A percentile compares a stretch with the other conserved stretches of the same genome.
These are phyloP conservation scores for Malassezia yamatoensis DNA, from an alignment of 1,284 basidiomycete genomes.

Conservation along the genomic window DNA sequence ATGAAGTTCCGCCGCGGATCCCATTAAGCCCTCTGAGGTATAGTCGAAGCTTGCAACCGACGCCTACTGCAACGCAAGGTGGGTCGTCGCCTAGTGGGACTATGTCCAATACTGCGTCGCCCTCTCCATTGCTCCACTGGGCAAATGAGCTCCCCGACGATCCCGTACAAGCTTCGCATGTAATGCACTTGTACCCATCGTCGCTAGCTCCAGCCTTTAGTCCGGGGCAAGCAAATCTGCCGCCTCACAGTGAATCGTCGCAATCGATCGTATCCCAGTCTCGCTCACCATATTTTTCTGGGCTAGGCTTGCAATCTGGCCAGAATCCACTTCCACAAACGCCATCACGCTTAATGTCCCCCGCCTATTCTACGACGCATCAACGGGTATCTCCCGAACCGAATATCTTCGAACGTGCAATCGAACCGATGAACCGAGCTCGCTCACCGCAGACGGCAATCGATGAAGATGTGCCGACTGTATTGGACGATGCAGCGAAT, in stretches of 20 bases:
- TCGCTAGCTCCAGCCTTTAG: constrained; percentile 30
- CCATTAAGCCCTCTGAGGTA: constrained; percentile 6
- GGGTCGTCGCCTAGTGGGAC: not conserved
- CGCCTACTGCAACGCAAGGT: not conserved
- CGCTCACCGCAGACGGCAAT: constrained; percentile 39
- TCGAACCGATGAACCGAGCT: constrained; percentile 41
- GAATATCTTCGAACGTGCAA: constrained; percentile 44
- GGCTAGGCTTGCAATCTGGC: not conserved
- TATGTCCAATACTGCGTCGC: not conserved
- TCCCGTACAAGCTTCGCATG: constrained; percentile 29
- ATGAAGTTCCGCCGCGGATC: constrained; percentile 1
- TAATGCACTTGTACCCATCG: constrained; percentile 37
- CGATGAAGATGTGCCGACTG: constrained; percentile 40
- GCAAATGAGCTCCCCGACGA: constrained; percentile 41
- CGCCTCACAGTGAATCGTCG: not conserved
- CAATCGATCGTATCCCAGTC: not conserved
- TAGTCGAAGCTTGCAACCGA: not conserved
- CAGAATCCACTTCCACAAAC: not conserved
- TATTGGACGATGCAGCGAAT: constrained; percentile 43
- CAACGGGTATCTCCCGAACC: constrained; percentile 10
- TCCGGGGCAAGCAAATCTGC: not conserved
- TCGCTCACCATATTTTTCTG: not conserved
- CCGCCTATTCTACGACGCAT: too few species aligned
- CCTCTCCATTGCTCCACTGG: not conserved
- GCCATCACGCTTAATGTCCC: not conserved